Base-by-base conservation (phyloP, 2,329 filamentous ascomycete genomes). In the Corynespora cassiicola region DNA sequence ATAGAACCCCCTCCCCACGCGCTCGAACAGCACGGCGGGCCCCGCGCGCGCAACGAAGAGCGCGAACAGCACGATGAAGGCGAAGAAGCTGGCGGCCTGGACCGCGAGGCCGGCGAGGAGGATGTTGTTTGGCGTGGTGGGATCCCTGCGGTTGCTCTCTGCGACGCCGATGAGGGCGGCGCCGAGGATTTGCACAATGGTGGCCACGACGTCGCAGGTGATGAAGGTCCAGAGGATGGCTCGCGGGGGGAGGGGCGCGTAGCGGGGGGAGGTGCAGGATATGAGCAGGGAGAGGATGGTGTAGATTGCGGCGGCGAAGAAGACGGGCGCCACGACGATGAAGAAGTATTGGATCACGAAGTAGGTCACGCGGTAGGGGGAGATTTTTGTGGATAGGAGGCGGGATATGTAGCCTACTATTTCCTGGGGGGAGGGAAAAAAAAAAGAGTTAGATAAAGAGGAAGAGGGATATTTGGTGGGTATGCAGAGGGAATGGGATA, bases 291-390 rank as follows among this genome's bases (percentile, higher is more conserved):
- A 75, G 6, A 82, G 66, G 30, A 79, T 66, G n/a, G 75, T 76
- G 66, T 81, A 82, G 32, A 81, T 76, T 0, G 73, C 72, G 0
- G 79, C 79, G 11, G 76, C 72, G 60, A 81, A 74, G 52, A 82
- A 79, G 23, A 82, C 79, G 1, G 79, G 79, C 0, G 79, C 79
- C 0, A 77, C 76, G 44, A 82, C 79, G 58, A 82, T 80, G 68
- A 80, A 27, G 69, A 82, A 82, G 66, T 81, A 82, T 54, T 80
- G 77, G 29, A 79, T 63, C 24, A 82, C 76, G 48, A 82, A 82
- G 66, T 74, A 81, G 23, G 75, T 62, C 11, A 81, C 68, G 43
- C 74, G 68, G 57, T 81, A 81, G 0, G 79, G 79, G 44, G 80
- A 70, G 28, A 72, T 63, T 47, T 73, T 36, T 17, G 54, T 42